Conservation (phyloP, 257 asterid species). For the Echium plantagineum region DNA sequence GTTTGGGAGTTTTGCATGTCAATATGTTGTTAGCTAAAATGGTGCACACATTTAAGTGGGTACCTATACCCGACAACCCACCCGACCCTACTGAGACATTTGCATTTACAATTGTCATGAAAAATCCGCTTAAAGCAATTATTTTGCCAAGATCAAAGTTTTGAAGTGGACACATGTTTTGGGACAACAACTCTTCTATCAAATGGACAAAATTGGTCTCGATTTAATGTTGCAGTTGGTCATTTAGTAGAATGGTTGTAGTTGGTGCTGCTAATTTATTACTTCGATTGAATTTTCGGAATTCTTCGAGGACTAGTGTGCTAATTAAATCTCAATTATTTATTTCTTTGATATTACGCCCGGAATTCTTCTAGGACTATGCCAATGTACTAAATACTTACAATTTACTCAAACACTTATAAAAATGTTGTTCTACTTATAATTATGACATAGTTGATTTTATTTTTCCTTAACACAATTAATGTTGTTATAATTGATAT, state of each 20-base stretch:
- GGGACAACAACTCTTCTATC: background rate
- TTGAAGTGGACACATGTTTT: constrained; percentile 14
- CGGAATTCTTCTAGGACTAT: too few relatives aligned
- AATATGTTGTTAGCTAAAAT: constrained; percentile 58
- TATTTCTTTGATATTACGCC: too few relatives aligned
- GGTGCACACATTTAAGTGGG: constrained; percentile 84
- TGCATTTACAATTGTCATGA: constrained; percentile 88
- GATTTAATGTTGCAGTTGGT: background rate
- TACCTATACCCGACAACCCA: constrained; percentile 64
- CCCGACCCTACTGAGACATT: constrained; percentile 87
- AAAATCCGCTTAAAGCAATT: constrained; percentile 75
- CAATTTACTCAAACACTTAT: too few relatives aligned
- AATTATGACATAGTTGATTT: too few relatives aligned
- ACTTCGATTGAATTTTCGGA: too few relatives aligned
- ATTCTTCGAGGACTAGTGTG: too few relatives aligned
- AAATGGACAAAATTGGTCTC: background rate
- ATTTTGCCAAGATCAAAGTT: constrained; percentile 53
- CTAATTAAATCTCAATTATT: too few relatives aligned
- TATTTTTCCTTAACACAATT: too few relatives aligned
- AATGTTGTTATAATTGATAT: too few relatives aligned
- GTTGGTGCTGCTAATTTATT: background rate
- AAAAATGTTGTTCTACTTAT: too few relatives aligned
- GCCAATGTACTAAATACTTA: too few relatives aligned
- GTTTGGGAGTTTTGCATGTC: constrained; percentile 60
- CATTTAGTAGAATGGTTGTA: background rate